Evolutionary conservation across 1,139 yeast species (phyloP).

Genomic region (Suhomyces wounanorum): DNA sequence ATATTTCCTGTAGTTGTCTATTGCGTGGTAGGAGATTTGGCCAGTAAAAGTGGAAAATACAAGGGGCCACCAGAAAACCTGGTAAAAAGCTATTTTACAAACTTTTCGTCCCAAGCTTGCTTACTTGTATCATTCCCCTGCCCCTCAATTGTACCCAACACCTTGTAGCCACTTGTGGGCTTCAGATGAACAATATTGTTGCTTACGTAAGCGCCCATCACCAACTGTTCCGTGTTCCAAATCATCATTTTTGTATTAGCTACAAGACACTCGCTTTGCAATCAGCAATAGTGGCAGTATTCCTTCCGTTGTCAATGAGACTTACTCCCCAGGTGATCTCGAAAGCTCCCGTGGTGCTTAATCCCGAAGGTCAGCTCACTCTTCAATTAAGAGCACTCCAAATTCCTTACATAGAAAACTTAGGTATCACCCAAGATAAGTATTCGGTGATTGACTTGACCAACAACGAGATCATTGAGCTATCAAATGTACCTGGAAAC

Average conservation of each 20-base stretch:
- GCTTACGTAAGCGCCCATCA: not conserved
- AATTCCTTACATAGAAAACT: constrained; percentile 39
- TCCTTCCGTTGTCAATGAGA: constrained; percentile 31
- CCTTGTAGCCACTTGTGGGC: not conserved
- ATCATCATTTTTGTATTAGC: not conserved
- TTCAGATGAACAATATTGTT: not conserved
- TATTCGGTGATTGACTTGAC: constrained; percentile 65
- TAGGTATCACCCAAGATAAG: constrained; percentile 33
- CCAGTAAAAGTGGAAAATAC: too few species aligned
- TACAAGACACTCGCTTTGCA: not conserved
- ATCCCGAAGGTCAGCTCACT: constrained; percentile 40
- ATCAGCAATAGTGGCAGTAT: not conserved
- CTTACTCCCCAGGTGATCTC: constrained; percentile 37
- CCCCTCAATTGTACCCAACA: not conserved
- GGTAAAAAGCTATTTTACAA: too few species aligned
- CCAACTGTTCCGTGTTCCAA: not conserved
- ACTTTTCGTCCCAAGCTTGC: too few species aligned
- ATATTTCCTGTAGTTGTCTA: too few species aligned
- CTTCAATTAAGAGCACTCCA: constrained; percentile 38
- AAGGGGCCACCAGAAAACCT: too few species aligned
- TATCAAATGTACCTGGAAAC: constrained; percentile 52
- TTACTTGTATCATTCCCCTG: too few species aligned
- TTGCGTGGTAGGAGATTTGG: too few species aligned
- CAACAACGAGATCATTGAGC: constrained; percentile 58
- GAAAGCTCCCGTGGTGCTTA: constrained; percentile 35